Percentiles rank a stretch among this genome's conserved stretches.
These are phyloP conservation scores for Brassica cretica DNA, from an alignment of 345 rosid genomes.

Conservation along the genomic window DNA sequence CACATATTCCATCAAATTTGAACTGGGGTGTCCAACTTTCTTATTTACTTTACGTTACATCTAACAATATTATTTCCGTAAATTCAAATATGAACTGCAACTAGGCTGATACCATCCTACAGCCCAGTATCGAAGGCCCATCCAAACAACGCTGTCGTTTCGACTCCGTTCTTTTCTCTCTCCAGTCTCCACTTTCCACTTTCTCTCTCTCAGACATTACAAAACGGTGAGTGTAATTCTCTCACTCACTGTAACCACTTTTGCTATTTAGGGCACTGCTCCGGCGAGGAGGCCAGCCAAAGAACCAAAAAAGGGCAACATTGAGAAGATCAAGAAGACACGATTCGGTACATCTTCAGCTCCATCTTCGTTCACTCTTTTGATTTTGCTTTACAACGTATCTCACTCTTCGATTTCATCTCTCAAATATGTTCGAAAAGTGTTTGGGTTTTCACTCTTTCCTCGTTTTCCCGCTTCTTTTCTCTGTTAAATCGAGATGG, in stretches of 20 bases:
- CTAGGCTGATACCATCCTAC: neutral
- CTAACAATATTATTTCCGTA: neutral
- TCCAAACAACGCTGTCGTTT: slow-evolving; percentile 8
- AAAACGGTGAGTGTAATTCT: slow-evolving; percentile 22
- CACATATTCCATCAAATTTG: neutral
- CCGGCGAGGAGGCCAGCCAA: slow-evolving; percentile 12
- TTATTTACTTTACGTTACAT: neutral
- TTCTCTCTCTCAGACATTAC: slow-evolving; percentile 26
- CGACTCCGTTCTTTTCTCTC: neutral
- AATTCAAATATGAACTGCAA: neutral
- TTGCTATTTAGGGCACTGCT: slow-evolving; percentile 29
- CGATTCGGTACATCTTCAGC: neutral
- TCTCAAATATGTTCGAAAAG: neutral
- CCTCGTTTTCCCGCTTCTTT: slow-evolving; percentile 17
- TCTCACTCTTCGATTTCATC: neutral
- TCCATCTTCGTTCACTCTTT: slow-evolving; percentile 7
- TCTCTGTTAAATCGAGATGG: slow-evolving; percentile 22
- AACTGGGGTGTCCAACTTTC: neutral
- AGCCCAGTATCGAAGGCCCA: slow-evolving; percentile 23
- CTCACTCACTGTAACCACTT: slow-evolving; percentile 18
- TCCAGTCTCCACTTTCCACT: neutral
- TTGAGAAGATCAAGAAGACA: slow-evolving; percentile 2
- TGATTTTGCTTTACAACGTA: neutral
- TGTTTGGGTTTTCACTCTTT: neutral
- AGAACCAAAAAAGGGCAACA: neutral